These are phyloP conservation scores for Ganoderma boninense DNA, from an alignment of 1,284 basidiomycete species.

Conservation along the genomic window DNA sequence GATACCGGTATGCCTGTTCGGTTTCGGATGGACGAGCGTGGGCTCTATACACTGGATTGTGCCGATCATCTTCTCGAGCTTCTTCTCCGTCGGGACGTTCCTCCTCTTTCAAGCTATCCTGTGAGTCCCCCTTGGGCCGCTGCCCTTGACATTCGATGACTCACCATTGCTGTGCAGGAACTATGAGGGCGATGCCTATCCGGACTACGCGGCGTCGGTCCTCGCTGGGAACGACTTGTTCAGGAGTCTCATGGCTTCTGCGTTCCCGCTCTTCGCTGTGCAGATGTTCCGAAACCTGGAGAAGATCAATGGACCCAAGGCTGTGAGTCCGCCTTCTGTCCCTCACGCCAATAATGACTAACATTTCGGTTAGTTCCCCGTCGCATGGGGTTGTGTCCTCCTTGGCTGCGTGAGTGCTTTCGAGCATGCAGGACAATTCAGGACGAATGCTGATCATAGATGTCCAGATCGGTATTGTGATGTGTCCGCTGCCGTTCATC, in stretches of 20 bases:
- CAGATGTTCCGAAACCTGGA: constrained; percentile 45
- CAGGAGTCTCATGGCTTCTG: constrained; percentile 45
- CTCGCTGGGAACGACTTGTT: constrained; percentile 49
- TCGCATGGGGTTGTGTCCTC: constrained; percentile 44
- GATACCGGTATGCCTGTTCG: constrained; percentile 51
- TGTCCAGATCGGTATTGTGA: constrained; percentile 34
- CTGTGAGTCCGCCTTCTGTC: background rate
- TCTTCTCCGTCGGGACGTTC: constrained; percentile 39
- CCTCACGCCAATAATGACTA: background rate
- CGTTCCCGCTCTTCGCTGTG: constrained; percentile 46
- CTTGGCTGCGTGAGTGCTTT: constrained; percentile 35
- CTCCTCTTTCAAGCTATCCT: constrained; percentile 43
- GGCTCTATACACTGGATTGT: constrained; percentile 42
- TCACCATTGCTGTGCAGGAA: background rate
- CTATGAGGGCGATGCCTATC: constrained; percentile 40
- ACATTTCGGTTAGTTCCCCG: background rate
- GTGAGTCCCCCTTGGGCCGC: background rate
- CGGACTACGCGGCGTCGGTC: constrained; percentile 46
- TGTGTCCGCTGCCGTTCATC: constrained; percentile 41
- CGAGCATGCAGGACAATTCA: too few species aligned
- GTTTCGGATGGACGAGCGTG: constrained; percentile 52
- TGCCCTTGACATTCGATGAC: background rate
- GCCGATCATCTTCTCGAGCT: constrained; percentile 37
- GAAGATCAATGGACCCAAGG: background rate
- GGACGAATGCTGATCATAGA: background rate